phyloP scores from a whole-genome alignment of 106 monocot species.

The Vanilla planifolia region DNA sequence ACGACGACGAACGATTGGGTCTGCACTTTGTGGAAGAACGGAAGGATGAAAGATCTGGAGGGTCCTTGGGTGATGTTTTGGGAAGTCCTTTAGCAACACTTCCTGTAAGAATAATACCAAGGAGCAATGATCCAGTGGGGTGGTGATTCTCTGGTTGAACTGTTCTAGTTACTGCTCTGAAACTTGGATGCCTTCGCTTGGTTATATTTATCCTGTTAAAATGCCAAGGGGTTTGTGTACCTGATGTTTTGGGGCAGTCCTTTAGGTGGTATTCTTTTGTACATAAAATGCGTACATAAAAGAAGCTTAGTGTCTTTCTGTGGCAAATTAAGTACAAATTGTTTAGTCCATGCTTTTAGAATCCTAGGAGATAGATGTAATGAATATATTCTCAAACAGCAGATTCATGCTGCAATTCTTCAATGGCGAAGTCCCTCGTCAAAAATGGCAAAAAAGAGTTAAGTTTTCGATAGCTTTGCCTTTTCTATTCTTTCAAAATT shows the following conservation, averaged over 20 bases:
- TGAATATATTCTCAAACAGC: too few relatives aligned
- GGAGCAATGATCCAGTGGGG: slow-evolving; percentile 55
- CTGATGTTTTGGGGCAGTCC: not conserved
- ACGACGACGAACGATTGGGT: slow-evolving; percentile 15
- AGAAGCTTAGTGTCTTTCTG: too few relatives aligned
- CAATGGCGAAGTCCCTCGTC: too few relatives aligned
- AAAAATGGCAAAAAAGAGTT: too few relatives aligned
- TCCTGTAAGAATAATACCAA: slow-evolving; percentile 56
- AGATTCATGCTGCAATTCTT: too few relatives aligned
- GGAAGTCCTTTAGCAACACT: slow-evolving; percentile 20
- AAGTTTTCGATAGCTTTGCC: too few relatives aligned
- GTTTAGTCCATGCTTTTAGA: too few relatives aligned
- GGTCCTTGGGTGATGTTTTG: slow-evolving; percentile 3
- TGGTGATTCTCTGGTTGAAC: not conserved
- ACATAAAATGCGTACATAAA: slow-evolving; percentile 2
- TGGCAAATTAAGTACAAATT: too few relatives aligned
- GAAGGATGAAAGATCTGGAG: slow-evolving; percentile 2
- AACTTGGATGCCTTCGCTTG: too few relatives aligned
- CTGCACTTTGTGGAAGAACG: slow-evolving; percentile 40
- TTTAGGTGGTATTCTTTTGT: slow-evolving; percentile 10
- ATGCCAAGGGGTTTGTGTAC: not conserved
- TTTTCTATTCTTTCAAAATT: too few relatives aligned
- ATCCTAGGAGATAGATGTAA: too few relatives aligned
- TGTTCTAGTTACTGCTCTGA: too few relatives aligned
- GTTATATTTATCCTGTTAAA: not conserved